These are phyloP conservation scores for Batkoa obscura DNA, from an alignment of 371 early-diverging fungal genomes.

Conservation along the genomic window DNA sequence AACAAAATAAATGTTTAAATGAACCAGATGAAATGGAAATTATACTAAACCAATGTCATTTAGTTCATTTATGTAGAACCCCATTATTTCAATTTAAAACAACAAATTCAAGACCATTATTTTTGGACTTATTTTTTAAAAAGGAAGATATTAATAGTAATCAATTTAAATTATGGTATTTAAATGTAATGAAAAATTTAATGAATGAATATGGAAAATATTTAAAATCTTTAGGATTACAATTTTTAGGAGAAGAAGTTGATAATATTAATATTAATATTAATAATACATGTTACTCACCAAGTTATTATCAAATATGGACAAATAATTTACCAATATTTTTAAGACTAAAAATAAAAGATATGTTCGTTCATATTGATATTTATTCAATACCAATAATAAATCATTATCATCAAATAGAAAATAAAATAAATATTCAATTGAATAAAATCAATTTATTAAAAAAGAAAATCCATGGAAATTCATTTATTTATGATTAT, in stretches of 20 bases:
- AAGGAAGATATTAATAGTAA: not conserved
- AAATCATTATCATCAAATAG: too few relatives aligned
- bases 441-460: not conserved
- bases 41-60: not conserved
- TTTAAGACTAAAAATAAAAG: not conserved
- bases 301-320: not conserved
- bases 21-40: not conserved
- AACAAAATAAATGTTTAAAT: not conserved
- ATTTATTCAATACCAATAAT: not conserved
- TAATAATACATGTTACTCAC: not conserved
- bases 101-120: not conserved
- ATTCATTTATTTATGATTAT: conserved; percentile 4
- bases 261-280: not conserved
- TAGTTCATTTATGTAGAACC: conserved; percentile 1
- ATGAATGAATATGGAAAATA: not conserved
- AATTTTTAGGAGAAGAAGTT: not conserved
- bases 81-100: conserved; percentile 2
- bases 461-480: not conserved
- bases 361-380: not conserved
- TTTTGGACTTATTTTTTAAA: not conserved
- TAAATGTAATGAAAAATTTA: not conserved
- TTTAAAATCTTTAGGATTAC: not conserved
- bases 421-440: too few relatives aligned
- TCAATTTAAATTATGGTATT: not conserved
- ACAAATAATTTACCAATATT: not conserved